Base-by-base conservation (phyloP, 1,284 basidiomycete species). In the Taiwanofungus camphoratus region DNA sequence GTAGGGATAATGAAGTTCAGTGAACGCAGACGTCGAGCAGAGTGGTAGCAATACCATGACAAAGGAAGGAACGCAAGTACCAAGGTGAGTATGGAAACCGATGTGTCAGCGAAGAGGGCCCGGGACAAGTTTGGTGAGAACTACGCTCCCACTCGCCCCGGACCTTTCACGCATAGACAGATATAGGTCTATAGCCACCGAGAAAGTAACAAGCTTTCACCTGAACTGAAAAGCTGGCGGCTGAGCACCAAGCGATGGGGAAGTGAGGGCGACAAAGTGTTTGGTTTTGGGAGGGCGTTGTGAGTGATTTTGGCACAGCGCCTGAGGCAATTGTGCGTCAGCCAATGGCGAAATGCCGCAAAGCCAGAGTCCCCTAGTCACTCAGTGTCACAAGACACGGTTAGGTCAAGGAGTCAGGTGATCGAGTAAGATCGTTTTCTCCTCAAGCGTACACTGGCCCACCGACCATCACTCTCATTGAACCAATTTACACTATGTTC, bases 121-220 rank as follows among this genome's bases (percentile, higher is more conserved):
- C 29, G 30, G 37, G 49, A 64, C 65, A 62, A 65, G 68, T 61
- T 67, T 71, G 64, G 49, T 61, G 68, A 74, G 73, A 53, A 72
- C 69, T 62, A 57, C 70, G 68, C 71, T 74, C 71, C 65, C 67
- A 59, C 65, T 64, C 62, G 63, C 59, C 50, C 38, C 51, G 41
- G 44, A 13, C 44, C 35, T 50, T 52, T 38, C 19, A 19, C 26
- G 27, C 11, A n/a, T 16, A 23, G n/a, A 18, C 20, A 37, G 21
- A 19, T 30, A 13, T 36, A 36, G 34, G 24, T 41, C 34, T 41
- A 41, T n/a, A 34, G 22, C 13, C n/a, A 33, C 36, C 5, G 34
- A 29, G 18, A 15, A 26, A 9, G 20, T 38, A 24, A 43, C 18
- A 34, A 38, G 26, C 44, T 19, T 36, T 21, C 8, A 19, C 15